Evolutionary conservation across 2,329 filamentous ascomycete species (phyloP).

Genomic region (Neoarthrinium moseri): DNA sequence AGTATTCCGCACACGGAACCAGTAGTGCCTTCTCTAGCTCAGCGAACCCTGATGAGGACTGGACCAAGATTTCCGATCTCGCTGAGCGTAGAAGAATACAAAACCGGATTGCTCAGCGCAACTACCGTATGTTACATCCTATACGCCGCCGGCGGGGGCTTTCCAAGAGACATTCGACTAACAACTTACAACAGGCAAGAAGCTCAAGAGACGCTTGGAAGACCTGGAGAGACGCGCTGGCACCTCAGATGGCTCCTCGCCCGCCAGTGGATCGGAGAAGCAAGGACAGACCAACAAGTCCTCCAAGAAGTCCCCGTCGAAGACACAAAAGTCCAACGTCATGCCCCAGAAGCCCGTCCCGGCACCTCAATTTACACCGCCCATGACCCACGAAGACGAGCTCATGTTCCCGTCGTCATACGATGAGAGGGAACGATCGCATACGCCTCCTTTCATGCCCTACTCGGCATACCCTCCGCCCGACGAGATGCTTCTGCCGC

Average conservation of each 20-base stretch:
- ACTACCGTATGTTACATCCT: constrained; percentile 69
- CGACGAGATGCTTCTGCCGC: constrained; percentile 61
- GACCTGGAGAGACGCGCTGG: constrained; percentile 79
- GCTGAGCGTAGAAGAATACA: constrained; percentile 92
- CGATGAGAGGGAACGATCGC: constrained; percentile 67
- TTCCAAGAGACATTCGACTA: constrained; percentile 5
- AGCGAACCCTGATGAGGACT: constrained; percentile 95
- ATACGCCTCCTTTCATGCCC: constrained; percentile 68
- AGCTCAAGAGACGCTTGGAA: constrained; percentile 86
- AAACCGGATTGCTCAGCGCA: constrained; percentile 95
- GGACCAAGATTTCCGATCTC: constrained; percentile 98
- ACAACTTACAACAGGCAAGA: constrained; percentile 65
- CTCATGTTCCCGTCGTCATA: constrained; percentile 60
- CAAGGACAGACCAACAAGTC: constrained; percentile 31
- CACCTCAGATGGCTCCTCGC: constrained; percentile 40
- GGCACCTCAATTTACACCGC: constrained; percentile 60
- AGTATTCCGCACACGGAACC: constrained; percentile 72
- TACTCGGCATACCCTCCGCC: constrained; percentile 68
- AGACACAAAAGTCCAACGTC: constrained; percentile 32
- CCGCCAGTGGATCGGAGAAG: constrained; percentile 35
- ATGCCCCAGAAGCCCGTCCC: constrained; percentile 35
- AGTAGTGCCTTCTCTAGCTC: constrained; percentile 95
- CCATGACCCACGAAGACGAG: constrained; percentile 62
- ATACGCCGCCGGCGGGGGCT: constrained; percentile 2
- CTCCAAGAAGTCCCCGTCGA: constrained; percentile 47